Evolutionary conservation across 2,329 filamentous ascomycete genomes (phyloP), one percentile per base, ranked within the genome.

Genomic region (Penicillium sp.): DNA sequence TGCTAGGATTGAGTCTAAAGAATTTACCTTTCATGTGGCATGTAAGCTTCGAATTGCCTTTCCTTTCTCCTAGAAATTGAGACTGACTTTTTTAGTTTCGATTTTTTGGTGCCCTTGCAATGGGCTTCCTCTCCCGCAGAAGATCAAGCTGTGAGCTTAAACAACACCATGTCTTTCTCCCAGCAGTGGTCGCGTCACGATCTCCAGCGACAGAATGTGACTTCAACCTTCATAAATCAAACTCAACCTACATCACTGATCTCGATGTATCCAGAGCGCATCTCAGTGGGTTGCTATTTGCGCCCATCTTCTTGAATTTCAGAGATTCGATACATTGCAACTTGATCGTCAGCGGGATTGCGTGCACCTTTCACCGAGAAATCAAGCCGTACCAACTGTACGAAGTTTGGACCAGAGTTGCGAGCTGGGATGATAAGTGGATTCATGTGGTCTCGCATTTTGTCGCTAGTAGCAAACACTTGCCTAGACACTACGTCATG

Each of bases 221-320:
- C 23, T 17, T 44, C 32, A 50, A 50, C 24, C 13, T 44, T 21
- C 47, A 50, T 41, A 50, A 50, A 34, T 50, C 47, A 23, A 45
- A 50, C 41, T 37, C 30, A 23, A 50, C 47, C 26, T 50, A 36
- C 32, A 39, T 36, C 23, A 24, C 40, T 10, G 47, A 50, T 33
- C 47, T 50, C 17, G 47, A 50, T 29, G 17, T 50, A 33, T 21
- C 30, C 13, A 33, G 30, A 33, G 30, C 30, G 4, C 3, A 33
- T 33, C 30, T 33, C 9, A 33, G 30, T 33, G 30, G 30, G 30
- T 33, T 33, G 30, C 30, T 33, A 9, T 33, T 33, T 33, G 30
- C 30, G 30, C 30, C 30, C 9, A 33, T 33, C 30, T 4, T 33
- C 30, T 9, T 33, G 30, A 33, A 33, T 33, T 33, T 4, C 30